Evolutionary conservation across 495 filamentous ascomycete species (phyloP).

Genomic region (Neurospora terricola): DNA sequence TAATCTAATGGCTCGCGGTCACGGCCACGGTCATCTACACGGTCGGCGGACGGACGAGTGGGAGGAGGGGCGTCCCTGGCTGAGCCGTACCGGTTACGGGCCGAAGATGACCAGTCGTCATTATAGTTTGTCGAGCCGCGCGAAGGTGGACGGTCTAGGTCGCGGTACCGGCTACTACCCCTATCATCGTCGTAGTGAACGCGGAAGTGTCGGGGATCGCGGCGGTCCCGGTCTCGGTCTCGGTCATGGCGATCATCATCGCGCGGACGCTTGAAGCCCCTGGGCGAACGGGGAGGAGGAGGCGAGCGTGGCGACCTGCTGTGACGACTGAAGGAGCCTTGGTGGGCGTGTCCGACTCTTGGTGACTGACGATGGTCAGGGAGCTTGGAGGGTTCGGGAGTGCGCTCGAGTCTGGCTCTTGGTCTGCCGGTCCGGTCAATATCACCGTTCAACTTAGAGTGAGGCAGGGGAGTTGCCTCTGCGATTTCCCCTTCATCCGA

Average conservation of each 20-base stretch:
- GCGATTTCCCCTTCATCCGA: conserved; percentile 83
- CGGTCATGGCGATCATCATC: conserved; percentile 50
- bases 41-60: conserved; percentile 4
- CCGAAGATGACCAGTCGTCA: conserved; percentile 29
- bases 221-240: conserved; percentile 28
- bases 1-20: conserved; percentile 4
- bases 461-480: conserved; percentile 54
- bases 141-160: conserved; percentile 52
- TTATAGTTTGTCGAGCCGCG: conserved; percentile 34
- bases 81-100: conserved; percentile 42
- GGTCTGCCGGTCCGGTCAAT: conserved; percentile 61
- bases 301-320: not conserved
- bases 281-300: conserved; percentile 19
- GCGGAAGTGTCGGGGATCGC: conserved; percentile 49
- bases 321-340: not conserved
- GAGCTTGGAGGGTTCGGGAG: conserved; percentile 66
- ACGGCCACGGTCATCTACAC: conserved; percentile 11
- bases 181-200: conserved; percentile 49
- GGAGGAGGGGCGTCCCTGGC: conserved; percentile 21
- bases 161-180: conserved; percentile 46
- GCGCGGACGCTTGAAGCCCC: conserved; percentile 59
- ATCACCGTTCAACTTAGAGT: conserved; percentile 39
- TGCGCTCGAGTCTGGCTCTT: conserved; percentile 63
- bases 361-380: conserved; percentile 43
- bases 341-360: conserved; percentile 2